phyloP scores from a whole-genome alignment of 2,329 filamentous ascomycete species.

The Neurospora sp. region DNA sequence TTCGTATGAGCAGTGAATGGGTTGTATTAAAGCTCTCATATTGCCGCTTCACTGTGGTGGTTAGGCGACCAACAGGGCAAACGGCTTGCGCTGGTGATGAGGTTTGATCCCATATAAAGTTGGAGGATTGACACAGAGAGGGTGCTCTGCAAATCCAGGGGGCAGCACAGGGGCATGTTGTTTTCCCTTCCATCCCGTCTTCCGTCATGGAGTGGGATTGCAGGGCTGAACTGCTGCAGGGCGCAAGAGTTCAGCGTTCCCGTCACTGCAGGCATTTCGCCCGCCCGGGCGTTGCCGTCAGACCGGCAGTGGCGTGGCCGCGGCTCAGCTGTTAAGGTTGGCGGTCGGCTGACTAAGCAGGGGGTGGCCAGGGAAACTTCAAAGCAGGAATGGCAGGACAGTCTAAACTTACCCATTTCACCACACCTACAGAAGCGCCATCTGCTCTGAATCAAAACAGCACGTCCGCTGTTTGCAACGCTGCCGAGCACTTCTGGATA shows the following conservation, averaged over 20 bases:
- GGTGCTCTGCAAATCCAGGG: neutral
- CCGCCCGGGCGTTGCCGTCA: neutral
- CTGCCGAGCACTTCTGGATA: constrained; percentile 14
- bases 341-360: constrained; percentile 15
- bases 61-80: neutral
- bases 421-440: constrained; percentile 9
- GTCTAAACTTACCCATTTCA: constrained; percentile 19
- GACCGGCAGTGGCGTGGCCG: neutral
- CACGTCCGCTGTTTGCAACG: constrained; percentile 11
- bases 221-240: neutral
- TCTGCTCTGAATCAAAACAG: neutral
- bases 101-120: neutral
- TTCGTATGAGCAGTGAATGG: neutral
- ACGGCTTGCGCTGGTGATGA: neutral
- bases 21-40: neutral
- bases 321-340: neutral
- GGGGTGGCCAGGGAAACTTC: constrained; percentile 7
- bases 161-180: neutral
- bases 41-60: neutral
- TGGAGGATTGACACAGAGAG: neutral
- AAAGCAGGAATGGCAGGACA: constrained; percentile 8
- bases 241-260: neutral
- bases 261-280: neutral
- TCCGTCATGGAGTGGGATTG: neutral
- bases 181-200: neutral